These are phyloP conservation scores for Cyclocybe cylindracea DNA, from an alignment of 768 basidiomycete species.

Conservation along the genomic window DNA sequence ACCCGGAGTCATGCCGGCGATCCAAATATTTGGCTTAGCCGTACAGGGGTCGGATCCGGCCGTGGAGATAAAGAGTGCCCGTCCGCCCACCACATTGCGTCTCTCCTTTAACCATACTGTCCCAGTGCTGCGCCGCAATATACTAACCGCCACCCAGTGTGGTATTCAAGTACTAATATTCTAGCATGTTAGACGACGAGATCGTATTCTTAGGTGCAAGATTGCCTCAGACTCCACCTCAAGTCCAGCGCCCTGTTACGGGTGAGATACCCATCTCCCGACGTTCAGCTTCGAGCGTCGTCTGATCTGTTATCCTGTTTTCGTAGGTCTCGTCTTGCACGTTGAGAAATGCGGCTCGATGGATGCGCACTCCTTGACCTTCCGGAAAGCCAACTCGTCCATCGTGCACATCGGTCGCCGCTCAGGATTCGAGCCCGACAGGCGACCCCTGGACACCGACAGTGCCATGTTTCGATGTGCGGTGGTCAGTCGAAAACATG, in stretches of 20 bases:
- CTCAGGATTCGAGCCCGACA: slow-evolving; percentile 47
- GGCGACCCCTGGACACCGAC: slow-evolving; percentile 38
- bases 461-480: slow-evolving; percentile 73
- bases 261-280: slow-evolving; percentile 34
- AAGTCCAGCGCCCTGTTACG: slow-evolving; percentile 32
- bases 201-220: slow-evolving; percentile 57
- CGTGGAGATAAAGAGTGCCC: slow-evolving; percentile 17
- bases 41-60: slow-evolving; percentile 16
- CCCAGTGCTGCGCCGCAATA: background rate
- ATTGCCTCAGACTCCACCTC: slow-evolving; percentile 27
- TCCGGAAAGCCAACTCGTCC: slow-evolving; percentile 48
- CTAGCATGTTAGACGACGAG: slow-evolving; percentile 48
- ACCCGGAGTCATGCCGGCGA: background rate
- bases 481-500: slow-evolving; percentile 78
- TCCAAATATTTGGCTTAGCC: slow-evolving; percentile 8
- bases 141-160: slow-evolving; percentile 3
- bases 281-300: slow-evolving; percentile 14
- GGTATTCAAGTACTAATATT: slow-evolving; percentile 13
- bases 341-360: slow-evolving; percentile 53
- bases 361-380: slow-evolving; percentile 47
- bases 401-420: slow-evolving; percentile 71
- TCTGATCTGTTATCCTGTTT: slow-evolving; percentile 17
- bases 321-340: slow-evolving; percentile 58
- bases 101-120: slow-evolving; percentile 17
- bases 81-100: slow-evolving; percentile 12